These are phyloP conservation scores for Sugiyamaella smithiae DNA, from an alignment of 805 yeast species.

Conservation along the genomic window DNA sequence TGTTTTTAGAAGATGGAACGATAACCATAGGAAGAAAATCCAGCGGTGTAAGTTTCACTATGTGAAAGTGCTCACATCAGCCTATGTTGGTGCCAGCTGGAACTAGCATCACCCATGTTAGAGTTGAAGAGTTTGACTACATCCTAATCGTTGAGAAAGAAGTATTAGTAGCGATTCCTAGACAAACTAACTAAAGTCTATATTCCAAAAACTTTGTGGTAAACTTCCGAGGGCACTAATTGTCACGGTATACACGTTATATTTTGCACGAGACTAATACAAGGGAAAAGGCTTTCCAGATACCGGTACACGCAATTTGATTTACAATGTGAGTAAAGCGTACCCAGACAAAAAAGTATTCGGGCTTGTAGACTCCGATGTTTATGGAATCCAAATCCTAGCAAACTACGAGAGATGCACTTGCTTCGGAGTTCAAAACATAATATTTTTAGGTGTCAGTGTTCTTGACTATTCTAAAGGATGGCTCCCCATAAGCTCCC, in stretches of 20 bases:
- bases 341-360: conserved; percentile 39
- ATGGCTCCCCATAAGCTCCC: conserved; percentile 26
- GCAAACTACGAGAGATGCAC: conserved; percentile 35
- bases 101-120: conserved; percentile 24
- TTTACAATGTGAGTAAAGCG: conserved; percentile 31
- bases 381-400: conserved; percentile 57
- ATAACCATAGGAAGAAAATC: neutral
- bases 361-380: conserved; percentile 61
- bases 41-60: conserved; percentile 16
- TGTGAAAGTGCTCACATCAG: no score
- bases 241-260: conserved; percentile 37
- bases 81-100: conserved; percentile 38
- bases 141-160: conserved; percentile 53
- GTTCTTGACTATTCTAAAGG: conserved; percentile 40
- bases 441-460: conserved; percentile 42
- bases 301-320: conserved; percentile 45
- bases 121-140: conserved; percentile 29
- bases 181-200: conserved; percentile 28
- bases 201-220: conserved; percentile 36
- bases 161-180: conserved; percentile 21
- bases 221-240: conserved; percentile 32
- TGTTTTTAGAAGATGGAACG: conserved; percentile 16
- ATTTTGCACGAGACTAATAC: no score
- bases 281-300: conserved; percentile 69
- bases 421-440: conserved; percentile 6